These are phyloP conservation scores for Infundibulicybe gibba DNA, from an alignment of 768 basidiomycete species.

Conservation along the genomic window DNA sequence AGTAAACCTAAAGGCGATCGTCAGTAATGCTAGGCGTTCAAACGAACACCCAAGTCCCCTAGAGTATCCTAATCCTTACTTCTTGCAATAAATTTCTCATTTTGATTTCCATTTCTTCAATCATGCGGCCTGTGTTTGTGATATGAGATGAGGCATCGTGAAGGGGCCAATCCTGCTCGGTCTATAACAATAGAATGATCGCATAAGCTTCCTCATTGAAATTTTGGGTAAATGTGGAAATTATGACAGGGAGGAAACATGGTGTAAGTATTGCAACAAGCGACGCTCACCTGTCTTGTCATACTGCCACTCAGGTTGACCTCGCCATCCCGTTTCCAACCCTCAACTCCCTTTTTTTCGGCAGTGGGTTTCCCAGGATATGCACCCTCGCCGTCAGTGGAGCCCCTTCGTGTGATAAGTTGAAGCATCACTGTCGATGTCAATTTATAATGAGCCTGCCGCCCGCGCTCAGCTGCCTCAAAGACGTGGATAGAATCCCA, in stretches of 20 bases:
- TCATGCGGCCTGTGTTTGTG: constrained; percentile 89
- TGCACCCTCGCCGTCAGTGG: constrained; percentile 25
- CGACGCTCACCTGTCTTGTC: constrained; percentile 82
- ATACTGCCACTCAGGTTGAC: constrained; percentile 91
- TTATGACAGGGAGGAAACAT: constrained; percentile 1
- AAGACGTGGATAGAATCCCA: constrained; percentile 99
- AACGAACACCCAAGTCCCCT: too few relatives aligned
- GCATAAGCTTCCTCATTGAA: not conserved
- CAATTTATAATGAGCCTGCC: constrained; percentile 94
- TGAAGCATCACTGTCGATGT: constrained; percentile 98
- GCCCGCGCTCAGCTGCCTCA: constrained; percentile 86
- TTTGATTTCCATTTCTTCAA: constrained; percentile 99
- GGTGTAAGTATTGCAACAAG: too few relatives aligned
- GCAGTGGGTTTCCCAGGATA: constrained; percentile 21
- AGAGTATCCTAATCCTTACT: constrained; percentile 37
- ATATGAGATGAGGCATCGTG: constrained; percentile 84
- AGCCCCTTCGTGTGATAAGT: constrained; percentile 54
- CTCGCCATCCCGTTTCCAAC: constrained; percentile 65
- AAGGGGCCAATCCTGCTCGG: constrained; percentile 83
- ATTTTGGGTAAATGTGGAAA: constrained; percentile 3
- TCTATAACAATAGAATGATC: constrained; percentile 34
- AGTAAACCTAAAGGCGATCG: too few relatives aligned
- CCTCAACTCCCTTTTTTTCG: constrained; percentile 34
- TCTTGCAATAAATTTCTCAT: constrained; percentile 95
- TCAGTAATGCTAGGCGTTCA: too few relatives aligned